A percentile compares a stretch with the other conserved stretches of the same genome.
phyloP scores from a whole-genome alignment of 352 stramenopile genomes.

The Halophytophthora polymorphica region DNA sequence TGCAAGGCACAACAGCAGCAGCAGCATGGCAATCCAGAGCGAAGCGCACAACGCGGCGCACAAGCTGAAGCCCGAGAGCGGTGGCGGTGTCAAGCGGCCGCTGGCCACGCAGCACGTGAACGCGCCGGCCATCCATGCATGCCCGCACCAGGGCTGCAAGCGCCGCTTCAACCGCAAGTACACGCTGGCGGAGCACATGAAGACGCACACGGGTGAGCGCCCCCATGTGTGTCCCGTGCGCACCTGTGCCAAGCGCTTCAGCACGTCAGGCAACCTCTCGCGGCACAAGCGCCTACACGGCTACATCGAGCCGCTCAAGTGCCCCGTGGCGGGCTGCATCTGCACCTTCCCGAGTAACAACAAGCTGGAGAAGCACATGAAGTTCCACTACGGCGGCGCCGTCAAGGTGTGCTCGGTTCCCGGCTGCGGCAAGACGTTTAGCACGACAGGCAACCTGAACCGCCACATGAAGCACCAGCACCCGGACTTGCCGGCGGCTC shows the following conservation, averaged over 20 bases:
- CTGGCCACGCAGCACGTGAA: neutral
- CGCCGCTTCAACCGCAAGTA: conserved; percentile 31
- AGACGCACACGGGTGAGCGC: conserved; percentile 31
- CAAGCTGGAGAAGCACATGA: conserved; percentile 31
- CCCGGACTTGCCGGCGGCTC: neutral
- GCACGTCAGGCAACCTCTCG: conserved; percentile 39
- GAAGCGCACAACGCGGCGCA: conserved; percentile 4
- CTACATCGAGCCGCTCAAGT: conserved; percentile 23
- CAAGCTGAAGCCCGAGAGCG: conserved; percentile 4
- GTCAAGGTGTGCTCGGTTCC: conserved; percentile 31
- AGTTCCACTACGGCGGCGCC: conserved; percentile 27
- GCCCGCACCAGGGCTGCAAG: conserved; percentile 18
- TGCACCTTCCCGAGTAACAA: conserved; percentile 20
- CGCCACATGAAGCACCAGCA: conserved; percentile 30
- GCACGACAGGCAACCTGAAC: conserved; percentile 47
- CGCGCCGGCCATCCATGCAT: conserved; percentile 23
- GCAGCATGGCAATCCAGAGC: conserved; percentile 11
- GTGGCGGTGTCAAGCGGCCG: conserved; percentile 11
- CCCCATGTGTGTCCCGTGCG: conserved; percentile 26
- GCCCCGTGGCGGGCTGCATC: conserved; percentile 16
- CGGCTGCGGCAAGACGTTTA: conserved; percentile 49
- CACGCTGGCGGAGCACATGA: conserved; percentile 34
- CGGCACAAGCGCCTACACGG: conserved; percentile 34
- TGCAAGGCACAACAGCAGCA: neutral
- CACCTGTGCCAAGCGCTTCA: conserved; percentile 41